phyloP scores from a whole-genome alignment of 1,284 basidiomycete species.

The Ceratobasidium sp. region DNA sequence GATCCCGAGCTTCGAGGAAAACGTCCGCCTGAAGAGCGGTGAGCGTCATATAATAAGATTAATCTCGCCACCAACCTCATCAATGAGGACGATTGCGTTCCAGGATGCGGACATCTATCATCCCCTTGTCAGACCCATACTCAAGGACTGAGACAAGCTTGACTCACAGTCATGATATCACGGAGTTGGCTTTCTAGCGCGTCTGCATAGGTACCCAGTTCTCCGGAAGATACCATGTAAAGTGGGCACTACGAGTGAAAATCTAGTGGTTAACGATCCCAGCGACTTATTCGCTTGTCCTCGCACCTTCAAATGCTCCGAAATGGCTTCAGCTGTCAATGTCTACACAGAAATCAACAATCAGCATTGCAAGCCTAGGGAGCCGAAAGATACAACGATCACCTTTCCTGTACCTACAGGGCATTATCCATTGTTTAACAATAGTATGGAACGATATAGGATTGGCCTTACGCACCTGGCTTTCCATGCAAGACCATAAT shows the following conservation, averaged over 20 bases:
- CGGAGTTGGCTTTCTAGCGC: neutral
- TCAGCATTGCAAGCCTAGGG: neutral
- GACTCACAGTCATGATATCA: constrained; percentile 10
- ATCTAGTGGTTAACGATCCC: neutral
- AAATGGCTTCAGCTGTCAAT: constrained; percentile 18
- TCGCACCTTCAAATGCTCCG: constrained; percentile 21
- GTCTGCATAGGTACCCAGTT: neutral
- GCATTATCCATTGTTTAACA: too few species aligned
- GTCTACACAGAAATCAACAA: neutral
- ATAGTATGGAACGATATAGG: too few species aligned
- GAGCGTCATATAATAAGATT: neutral
- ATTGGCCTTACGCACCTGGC: neutral
- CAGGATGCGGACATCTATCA: constrained; percentile 11
- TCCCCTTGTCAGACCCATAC: neutral
- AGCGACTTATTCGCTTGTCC: neutral
- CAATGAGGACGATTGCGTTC: constrained; percentile 22
- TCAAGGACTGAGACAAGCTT: neutral
- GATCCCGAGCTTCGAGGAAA: neutral
- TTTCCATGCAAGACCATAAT: constrained; percentile 15
- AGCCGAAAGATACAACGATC: neutral
- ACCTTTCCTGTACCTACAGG: constrained; percentile 17
- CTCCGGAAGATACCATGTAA: constrained; percentile 9
- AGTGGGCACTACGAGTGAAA: neutral
- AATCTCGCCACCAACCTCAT: neutral
- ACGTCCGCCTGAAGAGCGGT: neutral